Evolutionary conservation across 306 rosid species (phyloP).

Genomic region (Pterocarpus macrocarpus): DNA sequence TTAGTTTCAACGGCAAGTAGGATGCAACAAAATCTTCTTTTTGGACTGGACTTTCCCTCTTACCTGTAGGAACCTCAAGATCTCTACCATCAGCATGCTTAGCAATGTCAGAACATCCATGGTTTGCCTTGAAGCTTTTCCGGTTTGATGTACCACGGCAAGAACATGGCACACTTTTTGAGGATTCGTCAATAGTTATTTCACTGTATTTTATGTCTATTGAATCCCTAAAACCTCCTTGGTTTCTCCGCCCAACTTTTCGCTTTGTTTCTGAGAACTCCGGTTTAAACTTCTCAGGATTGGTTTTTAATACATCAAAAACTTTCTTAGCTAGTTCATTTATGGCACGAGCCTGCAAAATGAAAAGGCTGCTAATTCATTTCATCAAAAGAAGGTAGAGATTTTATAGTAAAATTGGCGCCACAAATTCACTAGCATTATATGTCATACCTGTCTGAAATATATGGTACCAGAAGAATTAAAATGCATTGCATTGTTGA

Average conservation of each 20-base stretch:
- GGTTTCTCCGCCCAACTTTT: conserved; percentile 51
- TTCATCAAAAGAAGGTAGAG: not conserved
- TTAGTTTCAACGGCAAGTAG: conserved; percentile 6
- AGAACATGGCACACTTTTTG: conserved; percentile 43
- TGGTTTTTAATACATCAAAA: conserved; percentile 56
- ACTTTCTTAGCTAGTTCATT: conserved; percentile 63
- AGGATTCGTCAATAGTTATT: conserved; percentile 32
- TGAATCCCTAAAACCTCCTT: conserved; percentile 52
- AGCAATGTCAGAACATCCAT: conserved; percentile 34
- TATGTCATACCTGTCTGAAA: conserved; percentile 70
- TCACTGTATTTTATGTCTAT: conserved; percentile 47
- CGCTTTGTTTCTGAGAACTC: conserved; percentile 61
- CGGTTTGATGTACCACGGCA: conserved; percentile 42
- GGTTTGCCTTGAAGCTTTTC: conserved; percentile 43
- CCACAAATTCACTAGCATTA: not conserved
- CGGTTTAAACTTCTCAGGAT: conserved; percentile 61
- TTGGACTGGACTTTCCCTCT: not conserved
- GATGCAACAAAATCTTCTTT: not conserved
- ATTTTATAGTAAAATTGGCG: conserved; percentile 5
- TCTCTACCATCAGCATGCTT: conserved; percentile 40
- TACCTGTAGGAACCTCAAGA: conserved; percentile 51
- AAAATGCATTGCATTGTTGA: conserved; percentile 78
- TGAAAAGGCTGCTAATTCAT: conserved; percentile 11
- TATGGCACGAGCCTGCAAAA: conserved; percentile 70
- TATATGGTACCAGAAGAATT: conserved; percentile 70